phyloP scores from a whole-genome alignment of 495 filamentous ascomycete species.

The Hypoxylon rickii region DNA sequence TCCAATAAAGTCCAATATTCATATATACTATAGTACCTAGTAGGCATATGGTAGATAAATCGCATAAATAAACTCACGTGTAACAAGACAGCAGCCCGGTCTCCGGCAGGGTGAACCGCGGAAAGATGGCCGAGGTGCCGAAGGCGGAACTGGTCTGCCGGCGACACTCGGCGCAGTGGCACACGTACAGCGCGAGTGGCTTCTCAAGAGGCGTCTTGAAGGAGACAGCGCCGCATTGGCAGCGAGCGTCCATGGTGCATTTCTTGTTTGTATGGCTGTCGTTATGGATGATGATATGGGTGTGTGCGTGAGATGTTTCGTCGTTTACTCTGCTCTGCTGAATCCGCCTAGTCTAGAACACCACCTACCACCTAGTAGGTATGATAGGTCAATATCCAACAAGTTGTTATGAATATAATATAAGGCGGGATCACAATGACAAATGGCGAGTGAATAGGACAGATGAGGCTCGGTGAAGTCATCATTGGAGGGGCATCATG shows the following conservation, averaged over 20 bases:
- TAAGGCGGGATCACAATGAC: no score
- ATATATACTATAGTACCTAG: no score
- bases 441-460: no score
- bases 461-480: no score
- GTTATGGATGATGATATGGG: background rate
- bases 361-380: no score
- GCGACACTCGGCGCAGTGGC: slow-evolving; percentile 70
- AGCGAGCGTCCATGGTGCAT: slow-evolving; percentile 57
- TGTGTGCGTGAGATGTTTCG: background rate
- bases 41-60: no score
- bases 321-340: background rate
- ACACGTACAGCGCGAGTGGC: slow-evolving; percentile 66
- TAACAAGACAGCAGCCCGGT: slow-evolving; percentile 51
- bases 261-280: background rate
- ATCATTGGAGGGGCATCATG: no score
- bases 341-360: no score
- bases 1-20: no score
- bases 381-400: no score
- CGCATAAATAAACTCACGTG: slow-evolving; percentile 43
- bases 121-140: slow-evolving; percentile 70
- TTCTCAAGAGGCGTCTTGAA: slow-evolving; percentile 63
- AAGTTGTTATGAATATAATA: no score
- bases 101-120: slow-evolving; percentile 57
- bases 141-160: slow-evolving; percentile 70
- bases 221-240: slow-evolving; percentile 64